Percentiles rank a stretch among this genome's conserved stretches.
These are phyloP conservation scores for Akanthomyces muscarius DNA, from an alignment of 2,329 filamentous ascomycete genomes.

Conservation along the genomic window DNA sequence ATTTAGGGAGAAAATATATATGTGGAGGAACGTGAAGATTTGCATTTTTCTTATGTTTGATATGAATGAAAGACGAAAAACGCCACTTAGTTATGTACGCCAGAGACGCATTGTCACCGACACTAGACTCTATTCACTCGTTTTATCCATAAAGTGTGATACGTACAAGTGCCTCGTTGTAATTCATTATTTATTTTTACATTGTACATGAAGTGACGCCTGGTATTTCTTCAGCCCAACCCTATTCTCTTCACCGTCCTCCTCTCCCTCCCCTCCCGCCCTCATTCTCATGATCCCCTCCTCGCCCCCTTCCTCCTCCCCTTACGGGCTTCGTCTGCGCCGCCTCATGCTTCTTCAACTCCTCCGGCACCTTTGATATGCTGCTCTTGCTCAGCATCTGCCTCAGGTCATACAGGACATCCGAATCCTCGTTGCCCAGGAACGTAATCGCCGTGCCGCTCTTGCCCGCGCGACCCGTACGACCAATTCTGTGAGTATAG, in stretches of 20 bases:
- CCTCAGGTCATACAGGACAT: slow-evolving; percentile 90
- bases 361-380: slow-evolving; percentile 86
- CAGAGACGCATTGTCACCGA: not conserved
- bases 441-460: slow-evolving; percentile 95
- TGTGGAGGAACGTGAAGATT: not conserved
- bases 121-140: too few species aligned
- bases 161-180: not conserved
- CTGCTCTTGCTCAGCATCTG: slow-evolving; percentile 92
- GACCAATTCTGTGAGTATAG: slow-evolving; percentile 94
- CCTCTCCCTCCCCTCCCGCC: slow-evolving; percentile 22
- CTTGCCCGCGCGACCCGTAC: slow-evolving; percentile 96
- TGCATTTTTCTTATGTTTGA: not conserved
- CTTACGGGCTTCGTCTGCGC: slow-evolving; percentile 75
- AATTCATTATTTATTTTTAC: not conserved
- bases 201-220: not conserved
- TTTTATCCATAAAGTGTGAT: too few species aligned
- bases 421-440: slow-evolving; percentile 81
- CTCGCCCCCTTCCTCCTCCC: slow-evolving; percentile 27
- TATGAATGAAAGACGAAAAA: slow-evolving; percentile 4
- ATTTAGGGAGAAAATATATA: not conserved
- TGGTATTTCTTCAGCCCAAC: too few species aligned
- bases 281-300: slow-evolving; percentile 22
- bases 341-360: slow-evolving; percentile 81
- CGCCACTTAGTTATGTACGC: not conserved
- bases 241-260: not conserved